Conservation (phyloP, 129 eudicot species). For the Calendula officinalis region DNA sequence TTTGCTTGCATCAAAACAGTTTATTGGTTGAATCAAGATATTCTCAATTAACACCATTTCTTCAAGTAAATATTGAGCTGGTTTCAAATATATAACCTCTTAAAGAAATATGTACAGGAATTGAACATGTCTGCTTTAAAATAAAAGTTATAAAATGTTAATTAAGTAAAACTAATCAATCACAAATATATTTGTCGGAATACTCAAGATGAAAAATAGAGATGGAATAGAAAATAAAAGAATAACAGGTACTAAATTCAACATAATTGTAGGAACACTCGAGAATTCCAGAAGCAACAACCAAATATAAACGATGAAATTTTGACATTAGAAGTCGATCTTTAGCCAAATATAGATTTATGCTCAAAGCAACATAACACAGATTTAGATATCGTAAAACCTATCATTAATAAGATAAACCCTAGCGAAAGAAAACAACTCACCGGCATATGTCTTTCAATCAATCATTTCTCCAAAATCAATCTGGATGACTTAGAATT, state of each 20-base stretch:
- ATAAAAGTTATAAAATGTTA: constrained; percentile 16
- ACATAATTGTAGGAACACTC: constrained; percentile 89
- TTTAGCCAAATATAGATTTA: background rate
- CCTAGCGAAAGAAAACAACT: background rate
- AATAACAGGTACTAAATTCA: constrained; percentile 1
- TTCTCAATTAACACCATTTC: no score
- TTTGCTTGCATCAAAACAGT: no score
- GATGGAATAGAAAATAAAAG: constrained; percentile 2
- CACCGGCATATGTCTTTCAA: background rate
- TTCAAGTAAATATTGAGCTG: no score
- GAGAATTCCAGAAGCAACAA: constrained; percentile 85
- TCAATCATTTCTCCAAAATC: constrained; percentile 19
- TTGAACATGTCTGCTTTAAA: background rate
- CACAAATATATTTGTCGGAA: constrained; percentile 9
- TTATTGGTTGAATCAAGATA: no score
- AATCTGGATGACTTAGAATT: constrained; percentile 81
- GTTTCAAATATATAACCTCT: constrained; percentile 82
- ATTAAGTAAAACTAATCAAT: constrained; percentile 6
- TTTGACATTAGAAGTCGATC: background rate
- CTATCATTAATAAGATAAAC: no score
- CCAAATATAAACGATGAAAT: constrained; percentile 37
- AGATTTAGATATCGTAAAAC: background rate
- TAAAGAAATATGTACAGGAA: constrained; percentile 14
- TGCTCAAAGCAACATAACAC: background rate
- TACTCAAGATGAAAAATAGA: constrained; percentile 13